Percentiles rank a stretch among this genome's conserved stretches.
Conservation (phyloP, 1,284 basidiomycete species). For the Ganoderma lucidum region DNA sequence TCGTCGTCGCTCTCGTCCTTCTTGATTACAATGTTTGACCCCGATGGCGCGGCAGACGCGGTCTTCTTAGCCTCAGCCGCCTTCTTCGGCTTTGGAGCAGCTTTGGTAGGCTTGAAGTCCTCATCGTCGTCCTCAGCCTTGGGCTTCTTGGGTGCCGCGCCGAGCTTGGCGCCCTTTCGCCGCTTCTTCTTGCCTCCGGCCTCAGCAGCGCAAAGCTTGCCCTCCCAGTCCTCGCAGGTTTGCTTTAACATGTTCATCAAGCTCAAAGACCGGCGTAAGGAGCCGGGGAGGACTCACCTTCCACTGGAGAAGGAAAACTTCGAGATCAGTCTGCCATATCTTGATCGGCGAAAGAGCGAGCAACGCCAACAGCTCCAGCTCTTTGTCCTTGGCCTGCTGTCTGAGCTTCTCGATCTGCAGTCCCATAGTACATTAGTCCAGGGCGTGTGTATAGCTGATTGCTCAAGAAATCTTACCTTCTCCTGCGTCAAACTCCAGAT, state of each 20-base stretch:
- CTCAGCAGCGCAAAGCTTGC: constrained; percentile 58
- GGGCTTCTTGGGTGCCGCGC: constrained; percentile 46
- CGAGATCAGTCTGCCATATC: constrained; percentile 93
- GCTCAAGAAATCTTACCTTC: constrained; percentile 63
- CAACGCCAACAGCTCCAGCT: constrained; percentile 82
- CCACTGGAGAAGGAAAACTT: constrained; percentile 87
- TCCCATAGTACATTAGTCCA: background rate
- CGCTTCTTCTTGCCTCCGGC: constrained; percentile 70
- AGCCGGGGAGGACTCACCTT: constrained; percentile 62
- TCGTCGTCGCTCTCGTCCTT: constrained; percentile 37
- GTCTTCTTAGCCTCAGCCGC: constrained; percentile 41
- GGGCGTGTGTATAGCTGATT: background rate
- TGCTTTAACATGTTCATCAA: constrained; percentile 47
- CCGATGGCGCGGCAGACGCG: constrained; percentile 34
- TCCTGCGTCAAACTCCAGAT: constrained; percentile 96
- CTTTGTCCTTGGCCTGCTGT: constrained; percentile 85
- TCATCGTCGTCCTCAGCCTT: constrained; percentile 64
- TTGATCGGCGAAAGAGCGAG: constrained; percentile 84
- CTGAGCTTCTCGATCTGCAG: constrained; percentile 86
- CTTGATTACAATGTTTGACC: constrained; percentile 43
- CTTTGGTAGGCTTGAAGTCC: constrained; percentile 80
- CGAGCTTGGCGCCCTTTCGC: constrained; percentile 79
- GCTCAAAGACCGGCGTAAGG: background rate
- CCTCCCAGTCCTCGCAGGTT: constrained; percentile 67
- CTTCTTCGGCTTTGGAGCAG: constrained; percentile 54